These are phyloP conservation scores for Podaxis mareebaensis DNA, from an alignment of 768 basidiomycete genomes.

Conservation along the genomic window DNA sequence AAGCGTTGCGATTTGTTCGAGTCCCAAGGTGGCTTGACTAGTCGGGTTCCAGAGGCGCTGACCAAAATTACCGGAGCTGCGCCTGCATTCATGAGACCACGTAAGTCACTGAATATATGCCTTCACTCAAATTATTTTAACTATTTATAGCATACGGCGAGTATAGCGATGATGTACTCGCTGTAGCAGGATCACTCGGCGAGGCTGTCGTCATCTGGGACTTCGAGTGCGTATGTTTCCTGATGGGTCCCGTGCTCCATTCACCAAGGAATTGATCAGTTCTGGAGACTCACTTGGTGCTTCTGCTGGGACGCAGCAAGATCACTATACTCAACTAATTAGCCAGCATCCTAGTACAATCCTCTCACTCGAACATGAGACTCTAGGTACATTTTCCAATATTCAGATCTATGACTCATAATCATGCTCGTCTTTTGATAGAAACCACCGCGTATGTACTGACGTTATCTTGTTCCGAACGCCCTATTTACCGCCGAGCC, in stretches of 20 bases:
- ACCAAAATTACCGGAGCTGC: slow-evolving; percentile 29
- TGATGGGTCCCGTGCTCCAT: neutral
- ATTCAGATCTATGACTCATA: neutral
- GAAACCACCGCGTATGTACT: slow-evolving; percentile 15
- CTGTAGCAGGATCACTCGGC: slow-evolving; percentile 23
- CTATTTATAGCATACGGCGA: slow-evolving; percentile 33
- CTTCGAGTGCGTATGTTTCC: slow-evolving; percentile 28
- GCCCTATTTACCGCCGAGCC: no score
- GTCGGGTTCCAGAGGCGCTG: slow-evolving; percentile 22
- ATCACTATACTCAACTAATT: slow-evolving; percentile 27
- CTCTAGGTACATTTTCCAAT: slow-evolving; percentile 23
- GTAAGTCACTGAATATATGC: slow-evolving; percentile 20
- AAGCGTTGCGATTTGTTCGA: neutral
- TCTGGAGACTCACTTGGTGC: slow-evolving; percentile 40
- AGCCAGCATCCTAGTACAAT: slow-evolving; percentile 29
- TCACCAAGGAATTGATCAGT: slow-evolving; percentile 11
- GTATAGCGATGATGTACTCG: slow-evolving; percentile 33
- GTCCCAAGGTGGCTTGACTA: neutral
- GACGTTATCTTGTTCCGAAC: neutral
- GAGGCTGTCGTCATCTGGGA: slow-evolving; percentile 34
- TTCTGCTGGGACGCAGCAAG: slow-evolving; percentile 26
- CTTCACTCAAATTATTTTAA: neutral
- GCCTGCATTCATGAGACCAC: slow-evolving; percentile 39
- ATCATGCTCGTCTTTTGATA: neutral
- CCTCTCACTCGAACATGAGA: slow-evolving; percentile 41